phyloP scores from a whole-genome alignment of 192 early-diverging fungal genomes.

The Dimargaris xerosporica region DNA sequence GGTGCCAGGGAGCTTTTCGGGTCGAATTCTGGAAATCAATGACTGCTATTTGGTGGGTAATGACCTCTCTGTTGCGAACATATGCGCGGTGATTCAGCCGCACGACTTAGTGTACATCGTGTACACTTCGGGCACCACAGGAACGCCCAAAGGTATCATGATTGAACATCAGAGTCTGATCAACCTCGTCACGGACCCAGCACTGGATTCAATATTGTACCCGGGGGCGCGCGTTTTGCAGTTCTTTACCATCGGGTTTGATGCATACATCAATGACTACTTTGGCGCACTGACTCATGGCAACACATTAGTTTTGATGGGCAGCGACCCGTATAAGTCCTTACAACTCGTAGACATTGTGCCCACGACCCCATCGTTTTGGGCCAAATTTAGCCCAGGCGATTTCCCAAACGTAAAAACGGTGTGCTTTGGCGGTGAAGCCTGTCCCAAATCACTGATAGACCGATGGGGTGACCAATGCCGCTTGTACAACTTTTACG shows the following conservation, averaged over 20 bases:
- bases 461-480: not conserved
- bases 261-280: slow-evolving; percentile 10
- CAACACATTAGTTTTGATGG: slow-evolving; percentile 8
- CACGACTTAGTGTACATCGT: slow-evolving; percentile 1
- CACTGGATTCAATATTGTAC: not conserved
- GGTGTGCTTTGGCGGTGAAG: slow-evolving; percentile 6
- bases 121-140: slow-evolving; percentile 19
- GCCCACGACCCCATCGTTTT: not conserved
- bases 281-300: slow-evolving; percentile 11
- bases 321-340: not conserved
- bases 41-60: too few relatives aligned
- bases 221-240: slow-evolving; percentile 9
- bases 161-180: slow-evolving; percentile 15
- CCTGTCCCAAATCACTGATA: not conserved
- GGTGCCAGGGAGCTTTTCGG: too few relatives aligned
- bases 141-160: slow-evolving; percentile 19
- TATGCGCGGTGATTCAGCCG: too few relatives aligned
- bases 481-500: slow-evolving; percentile 19
- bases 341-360: not conserved
- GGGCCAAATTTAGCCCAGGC: not conserved
- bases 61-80: too few relatives aligned
- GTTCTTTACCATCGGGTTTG: slow-evolving; percentile 13
- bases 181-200: slow-evolving; percentile 11
- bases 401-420: not conserved
- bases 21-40: too few relatives aligned